Evolutionary conservation across 495 filamentous ascomycete genomes (phyloP), one percentile per base, ranked within the genome.

Genomic region (Talaromyces nanjingensis): DNA sequence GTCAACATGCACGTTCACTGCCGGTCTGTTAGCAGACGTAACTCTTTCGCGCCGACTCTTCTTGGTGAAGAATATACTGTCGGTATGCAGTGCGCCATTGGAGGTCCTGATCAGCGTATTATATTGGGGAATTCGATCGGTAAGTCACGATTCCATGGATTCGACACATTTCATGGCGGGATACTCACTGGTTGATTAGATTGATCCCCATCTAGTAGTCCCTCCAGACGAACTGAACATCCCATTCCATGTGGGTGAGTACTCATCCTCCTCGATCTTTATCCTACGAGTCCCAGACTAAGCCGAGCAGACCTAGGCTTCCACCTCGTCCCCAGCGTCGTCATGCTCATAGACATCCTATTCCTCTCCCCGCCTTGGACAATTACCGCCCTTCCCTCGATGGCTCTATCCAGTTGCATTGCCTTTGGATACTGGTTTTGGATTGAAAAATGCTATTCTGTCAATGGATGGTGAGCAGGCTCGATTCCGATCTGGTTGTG

Each of bases 361-460:
- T 76, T 94, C 25, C 76, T 96, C 12, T 89, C 86, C 16, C 92
- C 92, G 6, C 92, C 92, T 0, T 96, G 90, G 89, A 89, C 87
- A 0, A 84, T 92, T 47, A 77, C 79, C 29, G 76, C 78, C 11
- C 68, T 87, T 0, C 82, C 85, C 3, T 83, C 88, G 0, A 76
- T 92, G 52, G 78, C 79, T 0, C 65, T 92, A 49, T 91, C 87
- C 62, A 78, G 79, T 33, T 67, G 69, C 18, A 76, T 96, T 63
- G 91, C 90, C 2, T 84, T 91, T 61, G 74, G 77, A 14, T 97
- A 97, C 73, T 97, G 91, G 91, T 83, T 87, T 63, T 96, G 92
- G 92, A 83, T 96, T 6, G 91, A 97, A 71, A 81, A 81, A 25
- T 96, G 91, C 76, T 91, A 86, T 68, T 67, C 75, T 18, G 75